These are phyloP conservation scores for Trebouxia gelatinosa DNA, from an alignment of 163 green algal genomes.

Conservation along the genomic window DNA sequence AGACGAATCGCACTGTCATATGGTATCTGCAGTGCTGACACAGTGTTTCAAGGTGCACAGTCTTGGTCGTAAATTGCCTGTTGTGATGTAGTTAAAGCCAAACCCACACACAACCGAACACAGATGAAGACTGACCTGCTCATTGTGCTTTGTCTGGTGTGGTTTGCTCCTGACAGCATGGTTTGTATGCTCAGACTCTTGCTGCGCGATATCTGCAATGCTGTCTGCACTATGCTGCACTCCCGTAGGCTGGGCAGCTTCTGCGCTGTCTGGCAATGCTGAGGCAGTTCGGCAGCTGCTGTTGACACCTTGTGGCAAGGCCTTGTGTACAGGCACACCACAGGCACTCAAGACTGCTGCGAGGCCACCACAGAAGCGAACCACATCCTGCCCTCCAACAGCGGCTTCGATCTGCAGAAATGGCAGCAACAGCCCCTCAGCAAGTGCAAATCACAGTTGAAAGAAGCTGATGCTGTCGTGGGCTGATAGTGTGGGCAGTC, in stretches of 20 bases:
- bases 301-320: too few species aligned
- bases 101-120: too few species aligned
- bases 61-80: too few species aligned
- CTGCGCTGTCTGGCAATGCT: neutral
- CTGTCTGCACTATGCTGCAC: neutral
- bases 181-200: neutral
- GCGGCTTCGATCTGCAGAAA: constrained; percentile 46
- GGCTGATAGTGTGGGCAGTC: neutral
- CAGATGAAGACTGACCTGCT: too few species aligned
- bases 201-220: neutral
- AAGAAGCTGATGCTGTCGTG: neutral
- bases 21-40: too few species aligned
- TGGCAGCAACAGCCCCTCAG: neutral
- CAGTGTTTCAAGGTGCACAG: too few species aligned
- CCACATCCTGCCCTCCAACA: constrained; percentile 60
- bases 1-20: too few species aligned
- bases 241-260: too few species aligned
- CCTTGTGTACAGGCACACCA: constrained; percentile 42
- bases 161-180: neutral
- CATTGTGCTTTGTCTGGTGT: neutral
- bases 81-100: too few species aligned
- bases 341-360: constrained; percentile 42
- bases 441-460: neutral
- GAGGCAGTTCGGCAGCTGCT: too few species aligned
- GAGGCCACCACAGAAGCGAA: constrained; percentile 57